Conservation (phyloP, 2,329 filamentous ascomycete species). For the Ceratocystis huliohia region DNA sequence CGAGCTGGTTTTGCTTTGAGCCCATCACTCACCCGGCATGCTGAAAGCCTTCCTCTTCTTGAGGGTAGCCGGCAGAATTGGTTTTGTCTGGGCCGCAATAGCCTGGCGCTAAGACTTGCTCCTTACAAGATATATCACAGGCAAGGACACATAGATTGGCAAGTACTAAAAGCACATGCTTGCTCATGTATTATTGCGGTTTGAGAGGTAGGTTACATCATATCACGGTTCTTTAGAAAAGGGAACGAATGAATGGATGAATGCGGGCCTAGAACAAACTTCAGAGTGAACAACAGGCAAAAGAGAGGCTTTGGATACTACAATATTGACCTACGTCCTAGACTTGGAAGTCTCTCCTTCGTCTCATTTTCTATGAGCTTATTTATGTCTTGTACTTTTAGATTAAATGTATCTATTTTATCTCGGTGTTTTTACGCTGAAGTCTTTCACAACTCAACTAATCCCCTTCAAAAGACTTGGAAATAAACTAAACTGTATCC, state of each 20-base stretch:
- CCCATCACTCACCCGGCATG: too few species aligned
- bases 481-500: not conserved
- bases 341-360: not conserved
- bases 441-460: not conserved
- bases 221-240: not conserved
- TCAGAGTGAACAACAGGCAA: not conserved
- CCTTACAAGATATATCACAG: not conserved
- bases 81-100: too few species aligned
- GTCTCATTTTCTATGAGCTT: conserved; percentile 8
- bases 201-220: not conserved
- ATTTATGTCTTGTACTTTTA: conserved; percentile 2
- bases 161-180: not conserved
- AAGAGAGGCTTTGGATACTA: not conserved
- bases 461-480: not conserved
- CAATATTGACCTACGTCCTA: not conserved
- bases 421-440: not conserved
- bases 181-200: not conserved
- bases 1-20: too few species aligned
- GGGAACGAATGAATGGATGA: not conserved
- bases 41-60: too few species aligned
- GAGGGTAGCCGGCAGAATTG: too few species aligned
- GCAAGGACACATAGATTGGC: not conserved
- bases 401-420: not conserved
- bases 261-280: not conserved
- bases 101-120: too few species aligned